Base-by-base conservation (phyloP, 2,329 filamentous ascomycete species). In the Ceratocystis ficicola region DNA sequence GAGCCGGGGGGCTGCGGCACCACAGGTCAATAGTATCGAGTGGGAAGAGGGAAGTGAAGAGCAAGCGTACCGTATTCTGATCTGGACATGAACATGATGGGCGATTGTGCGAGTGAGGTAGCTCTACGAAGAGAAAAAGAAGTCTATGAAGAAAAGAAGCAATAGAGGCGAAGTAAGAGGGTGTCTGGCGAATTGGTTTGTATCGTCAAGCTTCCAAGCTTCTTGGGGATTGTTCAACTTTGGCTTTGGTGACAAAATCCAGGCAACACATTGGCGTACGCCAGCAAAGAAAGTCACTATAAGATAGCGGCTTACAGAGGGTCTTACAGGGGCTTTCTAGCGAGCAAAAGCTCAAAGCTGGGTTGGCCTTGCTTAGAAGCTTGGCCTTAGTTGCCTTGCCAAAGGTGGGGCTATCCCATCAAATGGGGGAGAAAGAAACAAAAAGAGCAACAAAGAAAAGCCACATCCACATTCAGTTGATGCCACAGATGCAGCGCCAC, bases 51-150 rank as follows among this genome's bases (percentile, higher is more conserved):
- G 7, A 36, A 36, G 32, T 36, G 36, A 41, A 12, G 36, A 41
- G 36, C 12, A 41, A 41, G 36, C 52, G 28, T 83, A 94, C 93
- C 94, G 82, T 99, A 99, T 93, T 99, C 94, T 76, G 93, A 97
- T 81, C 94, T 90, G 84, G 94, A 92, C 85, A 99, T 97, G 85
- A 99, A 99, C 94, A 96, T 96, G 73, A 80, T 90, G 83, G 66
- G 25, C 32, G 62, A 20, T 50, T 50, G 7, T 20, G 50, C 20
- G 52, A 28, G 25, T 12, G 52, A 25, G 30, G 62, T 22, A 41
- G 41, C 22, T 20, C 22, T 48, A 63, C 44, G 8, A 57, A 36
- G n/a, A 57, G n/a, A 30, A 41, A 28, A 50, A 12, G 25, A 20
- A 32, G 46, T 20, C 6, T 50, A 59, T 61, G 10, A 41, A 41